Base-by-base conservation (phyloP, 768 basidiomycete genomes). In the Boletus sp. region DNA sequence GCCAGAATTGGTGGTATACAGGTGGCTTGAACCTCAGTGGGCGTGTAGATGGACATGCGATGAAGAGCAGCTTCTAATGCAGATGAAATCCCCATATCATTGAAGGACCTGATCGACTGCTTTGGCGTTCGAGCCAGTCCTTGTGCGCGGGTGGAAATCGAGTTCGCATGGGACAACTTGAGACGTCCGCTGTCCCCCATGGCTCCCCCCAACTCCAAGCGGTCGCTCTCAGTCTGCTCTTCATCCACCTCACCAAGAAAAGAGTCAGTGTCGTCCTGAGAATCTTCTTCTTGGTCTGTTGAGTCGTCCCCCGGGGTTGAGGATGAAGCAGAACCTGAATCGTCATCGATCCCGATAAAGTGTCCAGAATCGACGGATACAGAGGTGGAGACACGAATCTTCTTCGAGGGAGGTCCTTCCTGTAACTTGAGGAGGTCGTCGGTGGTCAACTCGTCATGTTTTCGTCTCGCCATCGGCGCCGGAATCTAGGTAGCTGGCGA, bases 11-110 rank as follows among this genome's bases (percentile, higher is more conserved):
- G 85, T 3, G 91, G 91, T 64, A 99, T 90, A 69, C 95, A 98
- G 4, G 91, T 90, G 0, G 80, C 77, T 64, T 99, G 96, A 29
- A 99, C 85, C 56, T 88, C 85, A 0, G 96, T 98, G 0, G 96
- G 95, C 2, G 70, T 66, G 35, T 78, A 79, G 56, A 98, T 98
- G 14, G 93, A 91, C 88, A 99, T 93, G 34, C 81, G 79, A 30
- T 72, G 73, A 50, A 98, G 76, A 1, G 92, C 84, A 14, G 73
- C 63, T 50, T 84, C 80, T 33, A 99, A 75, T 4, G 76, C 65
- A 3, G 75, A 54, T 0, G 83, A 84, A 55, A 90, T 77, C 2
- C 83, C 84, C 54, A 91, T 73, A 2, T 79, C 76, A 15, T 70
- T 64, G 57, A 88, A 91, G 17, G 80, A 75, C 33, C 60, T 39